These are phyloP conservation scores for Tetracentron sinense DNA, from an alignment of 164 flowering plant species.

Conservation along the genomic window DNA sequence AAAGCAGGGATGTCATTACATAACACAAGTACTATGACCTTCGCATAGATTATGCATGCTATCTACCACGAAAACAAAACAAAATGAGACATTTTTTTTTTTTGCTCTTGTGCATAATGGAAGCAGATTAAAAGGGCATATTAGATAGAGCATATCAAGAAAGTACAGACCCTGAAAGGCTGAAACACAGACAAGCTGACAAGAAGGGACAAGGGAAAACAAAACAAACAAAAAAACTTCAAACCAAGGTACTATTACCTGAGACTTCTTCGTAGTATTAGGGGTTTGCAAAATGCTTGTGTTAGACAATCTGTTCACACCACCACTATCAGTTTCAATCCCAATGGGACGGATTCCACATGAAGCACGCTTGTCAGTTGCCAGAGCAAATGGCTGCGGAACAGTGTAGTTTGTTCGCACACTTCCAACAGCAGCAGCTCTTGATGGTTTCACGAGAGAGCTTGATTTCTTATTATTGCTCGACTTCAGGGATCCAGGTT, in stretches of 20 bases:
- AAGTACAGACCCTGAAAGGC: no score
- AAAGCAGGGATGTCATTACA: neutral
- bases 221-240: neutral
- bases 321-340: conserved; percentile 28
- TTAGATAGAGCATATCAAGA: neutral
- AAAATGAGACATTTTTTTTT: no score
- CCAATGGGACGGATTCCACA: conserved; percentile 40
- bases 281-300: conserved; percentile 24
- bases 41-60: neutral
- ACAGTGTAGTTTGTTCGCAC: conserved; percentile 42
- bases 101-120: no score
- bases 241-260: conserved; percentile 21
- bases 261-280: conserved; percentile 27
- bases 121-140: no score
- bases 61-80: no score
- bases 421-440: conserved; percentile 34
- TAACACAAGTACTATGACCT: neutral
- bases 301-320: conserved; percentile 24
- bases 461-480: conserved; percentile 27
- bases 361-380: conserved; percentile 81
- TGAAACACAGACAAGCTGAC: neutral
- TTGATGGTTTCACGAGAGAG: conserved; percentile 32
- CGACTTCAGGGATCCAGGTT: conserved; percentile 25
- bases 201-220: neutral
- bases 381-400: conserved; percentile 78